A percentile compares a stretch with the other conserved stretches of the same genome.
These are phyloP conservation scores for Rhizophagus clarus DNA, from an alignment of 192 early-diverging fungal species.

Conservation along the genomic window DNA sequence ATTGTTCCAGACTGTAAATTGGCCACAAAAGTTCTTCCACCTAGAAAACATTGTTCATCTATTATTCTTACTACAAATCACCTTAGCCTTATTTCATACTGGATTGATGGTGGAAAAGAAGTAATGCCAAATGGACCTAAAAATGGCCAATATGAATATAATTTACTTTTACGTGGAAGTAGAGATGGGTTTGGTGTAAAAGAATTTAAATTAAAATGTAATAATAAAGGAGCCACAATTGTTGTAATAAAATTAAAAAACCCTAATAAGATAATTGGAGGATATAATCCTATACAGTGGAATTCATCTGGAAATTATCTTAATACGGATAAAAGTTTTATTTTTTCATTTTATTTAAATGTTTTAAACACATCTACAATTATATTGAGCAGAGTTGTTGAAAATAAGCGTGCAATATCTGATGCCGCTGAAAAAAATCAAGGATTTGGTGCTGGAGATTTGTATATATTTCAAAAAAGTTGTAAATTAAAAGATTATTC, in stretches of 20 bases:
- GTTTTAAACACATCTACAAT: neutral
- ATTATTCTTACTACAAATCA: slow-evolving; percentile 3
- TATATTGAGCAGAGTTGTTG: neutral
- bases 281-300: slow-evolving; percentile 13
- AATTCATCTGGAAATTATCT: neutral
- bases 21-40: too few species aligned
- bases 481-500: too few species aligned
- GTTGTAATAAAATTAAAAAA: neutral
- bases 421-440: neutral
- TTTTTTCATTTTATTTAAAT: neutral
- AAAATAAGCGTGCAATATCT: neutral
- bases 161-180: slow-evolving; percentile 24
- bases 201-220: slow-evolving; percentile 3
- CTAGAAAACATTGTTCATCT: neutral
- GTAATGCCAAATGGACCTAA: neutral
- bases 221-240: slow-evolving; percentile 12
- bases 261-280: neutral
- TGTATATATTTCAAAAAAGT: too few species aligned
- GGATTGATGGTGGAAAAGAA: slow-evolving; percentile 8
- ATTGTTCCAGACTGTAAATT: slow-evolving; percentile 1
- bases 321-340: neutral
- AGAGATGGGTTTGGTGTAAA: neutral
- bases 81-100: neutral
- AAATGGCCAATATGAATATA: neutral
- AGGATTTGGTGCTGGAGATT: too few species aligned